A percentile compares a stretch with the other conserved stretches of the same genome.
Conservation (phyloP, 306 rosid genomes). For the Hylodesmum podocarpum region DNA sequence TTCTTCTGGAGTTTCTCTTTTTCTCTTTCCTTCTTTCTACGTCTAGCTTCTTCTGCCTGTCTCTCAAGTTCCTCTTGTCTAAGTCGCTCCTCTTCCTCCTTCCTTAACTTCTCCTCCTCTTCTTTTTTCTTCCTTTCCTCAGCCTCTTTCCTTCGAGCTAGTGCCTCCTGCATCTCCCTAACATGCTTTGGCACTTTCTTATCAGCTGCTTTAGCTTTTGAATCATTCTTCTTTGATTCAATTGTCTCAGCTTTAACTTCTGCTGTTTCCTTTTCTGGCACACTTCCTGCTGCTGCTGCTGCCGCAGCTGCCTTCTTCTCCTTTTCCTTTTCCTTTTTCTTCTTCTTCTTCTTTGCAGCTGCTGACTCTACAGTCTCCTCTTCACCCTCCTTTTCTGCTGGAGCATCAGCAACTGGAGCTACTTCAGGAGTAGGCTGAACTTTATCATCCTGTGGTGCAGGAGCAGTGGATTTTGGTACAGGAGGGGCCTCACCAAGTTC, state of each 20-base stretch:
- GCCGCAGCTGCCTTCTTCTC: constrained; percentile 78
- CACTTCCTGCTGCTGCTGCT: constrained; percentile 50
- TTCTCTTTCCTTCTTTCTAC: constrained; percentile 82
- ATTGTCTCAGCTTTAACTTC: constrained; percentile 45
- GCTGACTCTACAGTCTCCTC: constrained; percentile 82
- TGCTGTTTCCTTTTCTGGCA: constrained; percentile 40
- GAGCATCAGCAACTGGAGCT: constrained; percentile 41
- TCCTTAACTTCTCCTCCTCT: constrained; percentile 87
- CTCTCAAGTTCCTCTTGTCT: constrained; percentile 81
- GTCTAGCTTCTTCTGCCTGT: constrained; percentile 83
- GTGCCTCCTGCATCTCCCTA: constrained; percentile 96
- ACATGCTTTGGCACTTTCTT: constrained; percentile 98
- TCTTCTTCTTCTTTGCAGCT: constrained; percentile 96
- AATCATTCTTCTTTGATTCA: constrained; percentile 70
- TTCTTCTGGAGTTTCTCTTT: constrained; percentile 69
- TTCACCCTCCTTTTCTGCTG: constrained; percentile 72
- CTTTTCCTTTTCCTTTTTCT: constrained; percentile 75
- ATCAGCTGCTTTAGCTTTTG: constrained; percentile 70
- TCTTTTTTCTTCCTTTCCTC: constrained; percentile 82
- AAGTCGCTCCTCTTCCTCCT: constrained; percentile 81
- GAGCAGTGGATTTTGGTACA: constrained; percentile 40
- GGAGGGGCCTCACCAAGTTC: constrained; percentile 79
- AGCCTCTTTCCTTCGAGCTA: constrained; percentile 81
- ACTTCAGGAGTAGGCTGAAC: constrained; percentile 56
- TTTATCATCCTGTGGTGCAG: constrained; percentile 52